Base-by-base conservation (phyloP, 495 filamentous ascomycete genomes). In the Aspergillus leporis region DNA sequence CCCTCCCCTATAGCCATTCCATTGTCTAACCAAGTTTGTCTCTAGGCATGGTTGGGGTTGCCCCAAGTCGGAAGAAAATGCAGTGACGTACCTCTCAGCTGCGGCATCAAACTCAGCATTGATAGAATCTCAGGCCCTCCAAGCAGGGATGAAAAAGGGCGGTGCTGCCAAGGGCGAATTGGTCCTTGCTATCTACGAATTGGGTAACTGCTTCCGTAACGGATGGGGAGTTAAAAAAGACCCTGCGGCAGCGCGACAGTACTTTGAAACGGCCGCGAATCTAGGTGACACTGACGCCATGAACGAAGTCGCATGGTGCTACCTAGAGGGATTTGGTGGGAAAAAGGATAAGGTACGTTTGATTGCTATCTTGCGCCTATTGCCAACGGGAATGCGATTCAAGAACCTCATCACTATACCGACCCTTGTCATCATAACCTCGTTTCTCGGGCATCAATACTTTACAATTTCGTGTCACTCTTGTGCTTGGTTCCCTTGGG, bases 291-390 rank as follows among this genome's bases (percentile, higher is more conserved):
- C 89, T 40, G 94, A 99, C 79, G 95, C 93, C 47, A 97, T 97
- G 92, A 96, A 97, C 70, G 93, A 97, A 71, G 88, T 88, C 63
- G 94, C 88, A 23, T 95, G 92, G 91, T 99, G 95, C 74, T 98
- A 95, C 78, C 71, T 93, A 19, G 90, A 96, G 67, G 94, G 94
- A 13, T 96, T 95, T 73, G 94, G 94, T 23, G 90, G 89, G 58
- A 92, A 90, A 74, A 99, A 98, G 74, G 91, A 98, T 75, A 97
- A 95, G 90, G 94, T 97, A 77, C 70, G 90, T 87, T 62, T 59
- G 25, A 30, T 60, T 61, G 48, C 58, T 41, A 50, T 58, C 58
- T 38, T 56, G 13, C 8, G 9, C 43, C 4, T 53, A 30, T 58
- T 70, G 18, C 66, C 45, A 41, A 13, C 5, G 38, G n/a, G 38